A percentile compares a stretch with the other conserved stretches of the same genome.
phyloP scores from a whole-genome alignment of 371 early-diverging fungal species.

The Haplosporangium sp. region DNA sequence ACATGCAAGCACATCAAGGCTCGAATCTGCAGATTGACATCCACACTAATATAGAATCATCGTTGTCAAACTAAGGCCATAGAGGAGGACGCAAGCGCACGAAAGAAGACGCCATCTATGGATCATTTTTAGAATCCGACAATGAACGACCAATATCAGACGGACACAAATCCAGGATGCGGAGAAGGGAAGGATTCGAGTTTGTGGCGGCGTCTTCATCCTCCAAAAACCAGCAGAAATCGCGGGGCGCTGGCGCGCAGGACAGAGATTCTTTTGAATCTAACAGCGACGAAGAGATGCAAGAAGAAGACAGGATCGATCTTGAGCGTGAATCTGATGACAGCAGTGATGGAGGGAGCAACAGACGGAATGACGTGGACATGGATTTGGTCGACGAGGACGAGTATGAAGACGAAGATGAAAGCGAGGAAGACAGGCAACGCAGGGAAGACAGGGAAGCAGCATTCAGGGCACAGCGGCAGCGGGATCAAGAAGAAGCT shows the following conservation, averaged over 20 bases:
- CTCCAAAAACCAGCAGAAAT: not conserved
- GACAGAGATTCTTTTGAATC: not conserved
- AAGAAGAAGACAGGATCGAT: constrained; percentile 3
- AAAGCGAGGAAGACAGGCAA: constrained; percentile 23
- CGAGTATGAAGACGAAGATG: constrained; percentile 10
- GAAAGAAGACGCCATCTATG: constrained; percentile 43
- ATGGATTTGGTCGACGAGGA: constrained; percentile 14
- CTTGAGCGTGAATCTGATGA: constrained; percentile 1
- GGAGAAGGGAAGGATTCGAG: constrained; percentile 25
- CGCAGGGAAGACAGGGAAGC: constrained; percentile 26
- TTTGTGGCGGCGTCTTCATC: constrained; percentile 31
- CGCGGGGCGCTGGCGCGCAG: not conserved
- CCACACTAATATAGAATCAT: too few species aligned
- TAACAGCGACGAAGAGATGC: constrained; percentile 9
- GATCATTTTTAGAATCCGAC: constrained; percentile 31
- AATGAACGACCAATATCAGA: constrained; percentile 20
- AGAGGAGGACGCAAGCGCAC: constrained; percentile 34
- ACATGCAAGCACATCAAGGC: too few species aligned
- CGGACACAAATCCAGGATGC: constrained; percentile 12
- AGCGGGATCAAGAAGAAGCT: constrained; percentile 18
- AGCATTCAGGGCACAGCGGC: constrained; percentile 25
- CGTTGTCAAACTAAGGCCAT: constrained; percentile 15
- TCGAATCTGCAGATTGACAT: too few species aligned
- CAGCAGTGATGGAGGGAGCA: constrained; percentile 2
- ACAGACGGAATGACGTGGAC: constrained; percentile 2